phyloP scores from a whole-genome alignment of 2,329 filamentous ascomycete genomes.

The Aspergillus oerlinghausenensis region DNA sequence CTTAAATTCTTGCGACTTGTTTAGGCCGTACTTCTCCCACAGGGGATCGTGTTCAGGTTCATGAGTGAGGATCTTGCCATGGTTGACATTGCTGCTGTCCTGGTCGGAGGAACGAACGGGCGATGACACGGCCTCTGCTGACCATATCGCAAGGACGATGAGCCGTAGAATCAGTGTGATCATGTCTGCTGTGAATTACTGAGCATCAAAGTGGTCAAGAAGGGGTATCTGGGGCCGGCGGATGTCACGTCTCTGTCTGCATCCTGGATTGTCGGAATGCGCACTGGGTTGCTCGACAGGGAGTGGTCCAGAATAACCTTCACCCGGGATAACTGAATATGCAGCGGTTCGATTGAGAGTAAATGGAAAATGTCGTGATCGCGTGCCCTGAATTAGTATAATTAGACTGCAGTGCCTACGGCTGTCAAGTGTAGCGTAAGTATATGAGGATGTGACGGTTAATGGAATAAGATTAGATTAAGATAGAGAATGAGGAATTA shows the following conservation, averaged over 20 bases:
- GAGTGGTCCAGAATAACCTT: background rate
- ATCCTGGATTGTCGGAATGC: constrained; percentile 9
- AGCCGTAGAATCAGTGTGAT: constrained; percentile 14
- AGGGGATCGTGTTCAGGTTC: constrained; percentile 9
- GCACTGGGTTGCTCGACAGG: background rate
- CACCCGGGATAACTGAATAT: background rate
- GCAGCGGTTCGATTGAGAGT: background rate
- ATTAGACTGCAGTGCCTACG: background rate
- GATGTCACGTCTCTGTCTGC: constrained; percentile 10
- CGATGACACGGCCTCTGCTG: constrained; percentile 13
- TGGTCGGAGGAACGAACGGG: constrained; percentile 6
- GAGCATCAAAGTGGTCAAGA: background rate
- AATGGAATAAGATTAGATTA: background rate
- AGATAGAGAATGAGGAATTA: background rate
- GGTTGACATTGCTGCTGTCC: background rate
- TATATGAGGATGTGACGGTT: background rate
- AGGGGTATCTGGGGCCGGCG: background rate
- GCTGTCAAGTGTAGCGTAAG: background rate
- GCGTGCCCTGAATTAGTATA: background rate
- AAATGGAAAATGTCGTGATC: background rate
- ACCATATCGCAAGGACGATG: constrained; percentile 17
- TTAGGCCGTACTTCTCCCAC: constrained; percentile 24
- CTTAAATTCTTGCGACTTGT: constrained; percentile 43
- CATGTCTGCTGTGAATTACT: constrained; percentile 14
- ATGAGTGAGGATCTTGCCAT: constrained; percentile 11